A percentile compares a stretch with the other conserved stretches of the same genome.
These are phyloP conservation scores for Tuber magnatum DNA, from an alignment of 495 filamentous ascomycete genomes.

Conservation along the genomic window DNA sequence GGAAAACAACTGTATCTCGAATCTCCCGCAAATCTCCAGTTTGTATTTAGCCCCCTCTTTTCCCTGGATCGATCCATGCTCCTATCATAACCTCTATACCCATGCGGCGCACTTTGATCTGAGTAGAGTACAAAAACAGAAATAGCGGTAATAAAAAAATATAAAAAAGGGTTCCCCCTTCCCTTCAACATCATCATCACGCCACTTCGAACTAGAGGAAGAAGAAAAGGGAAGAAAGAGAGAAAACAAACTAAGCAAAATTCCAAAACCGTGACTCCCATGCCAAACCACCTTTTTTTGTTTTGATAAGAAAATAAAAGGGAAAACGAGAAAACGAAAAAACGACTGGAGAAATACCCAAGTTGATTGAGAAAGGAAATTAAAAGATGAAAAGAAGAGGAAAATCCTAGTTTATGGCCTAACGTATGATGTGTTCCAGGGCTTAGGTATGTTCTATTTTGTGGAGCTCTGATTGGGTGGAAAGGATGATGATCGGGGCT, in stretches of 20 bases:
- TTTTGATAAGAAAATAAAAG: neutral
- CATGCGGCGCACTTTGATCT: neutral
- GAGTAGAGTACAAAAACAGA: slow-evolving; percentile 1
- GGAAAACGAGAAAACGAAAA: neutral
- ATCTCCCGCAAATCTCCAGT: neutral
- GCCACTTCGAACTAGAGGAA: neutral
- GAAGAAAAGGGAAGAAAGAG: neutral
- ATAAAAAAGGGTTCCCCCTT: neutral
- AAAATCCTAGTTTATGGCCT: neutral
- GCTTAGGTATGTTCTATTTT: neutral
- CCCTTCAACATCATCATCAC: neutral
- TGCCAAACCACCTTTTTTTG: slow-evolving; percentile 2
- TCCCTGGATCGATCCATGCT: neutral
- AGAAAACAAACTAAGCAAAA: neutral
- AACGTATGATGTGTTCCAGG: neutral
- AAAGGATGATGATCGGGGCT: neutral
- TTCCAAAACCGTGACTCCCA: slow-evolving; percentile 5
- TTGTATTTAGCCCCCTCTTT: neutral
- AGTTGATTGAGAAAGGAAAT: neutral
- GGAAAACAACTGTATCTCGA: neutral
- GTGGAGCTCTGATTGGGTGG: neutral
- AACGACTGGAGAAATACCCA: neutral
- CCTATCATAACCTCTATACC: neutral
- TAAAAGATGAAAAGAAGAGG: neutral
- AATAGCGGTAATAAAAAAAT: neutral